Base-by-base conservation (phyloP, 306 rosid species). In the Inga laurina region DNA sequence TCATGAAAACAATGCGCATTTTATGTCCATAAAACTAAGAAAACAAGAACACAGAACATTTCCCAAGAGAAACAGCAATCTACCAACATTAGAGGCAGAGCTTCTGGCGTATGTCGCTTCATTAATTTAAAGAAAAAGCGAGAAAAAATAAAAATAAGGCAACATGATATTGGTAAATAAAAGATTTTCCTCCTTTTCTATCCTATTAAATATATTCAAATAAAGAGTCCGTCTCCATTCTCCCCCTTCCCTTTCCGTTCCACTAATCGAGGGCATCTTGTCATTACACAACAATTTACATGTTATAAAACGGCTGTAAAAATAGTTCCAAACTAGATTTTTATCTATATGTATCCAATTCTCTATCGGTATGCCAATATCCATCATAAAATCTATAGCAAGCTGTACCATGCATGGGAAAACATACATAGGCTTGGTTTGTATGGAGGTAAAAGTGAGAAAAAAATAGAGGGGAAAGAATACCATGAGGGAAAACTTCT, bases 1-100 rank as follows among this genome's bases (percentile, higher is more conserved):
- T 37, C 43, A 35, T 51, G 46, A 51, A 64, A n/a, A 14, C 77
- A 75, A 57, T 56, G 81, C 51, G 77, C 37, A 62, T 45, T 48
- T 56, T 39, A 34, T 43, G 37, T 34, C 35, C 79, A 59, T 24
- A 61, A 70, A 37, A 56, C 37, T 39, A 65, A 74, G 78, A 59
- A 49, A 35, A 9, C 32, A 74, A 34, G 30, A 49, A 32, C 21
- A 30, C 9, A 34, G 34, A 24, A 37, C 3, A 8, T 34, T 19
- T 74, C 27, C 19, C 35, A 24, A 13, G 16, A 37, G 45, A 56
- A 35, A 37, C 52, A 35, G 51, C 34, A 75, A 68, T 12, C 32
- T 56, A 21, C 51, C 34, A n/a, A 34, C 21, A 3, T 32, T 46
- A 72, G 22, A 45, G 22, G 61, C 8, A 24, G 30, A 72, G 77